Conservation (phyloP, 2,329 filamentous ascomycete genomes). For the Pseudogymnoascus sp. region DNA sequence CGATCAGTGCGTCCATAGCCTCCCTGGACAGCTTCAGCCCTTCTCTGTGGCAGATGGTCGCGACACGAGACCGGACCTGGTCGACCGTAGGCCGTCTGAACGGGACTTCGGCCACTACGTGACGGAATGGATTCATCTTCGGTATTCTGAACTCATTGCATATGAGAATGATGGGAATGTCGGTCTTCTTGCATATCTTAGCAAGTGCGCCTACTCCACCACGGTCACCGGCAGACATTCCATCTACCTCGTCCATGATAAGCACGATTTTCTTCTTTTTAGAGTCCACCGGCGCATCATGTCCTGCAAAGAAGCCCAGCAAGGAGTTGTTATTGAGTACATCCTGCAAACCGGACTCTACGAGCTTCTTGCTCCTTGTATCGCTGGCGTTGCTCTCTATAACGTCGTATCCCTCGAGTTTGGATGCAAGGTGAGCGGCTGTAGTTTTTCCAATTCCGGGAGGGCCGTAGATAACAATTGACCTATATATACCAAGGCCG, state of each 20-base stretch:
- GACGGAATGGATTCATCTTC: constrained; percentile 98
- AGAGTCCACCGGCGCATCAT: constrained; percentile 71
- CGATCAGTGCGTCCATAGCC: constrained; percentile 88
- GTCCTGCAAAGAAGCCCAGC: constrained; percentile 80
- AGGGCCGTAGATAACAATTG: constrained; percentile 92
- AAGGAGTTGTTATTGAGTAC: constrained; percentile 91
- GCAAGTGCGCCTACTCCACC: constrained; percentile 92
- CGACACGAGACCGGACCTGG: constrained; percentile 84
- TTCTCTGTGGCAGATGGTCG: constrained; percentile 91
- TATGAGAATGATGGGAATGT: constrained; percentile 91
- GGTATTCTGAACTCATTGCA: constrained; percentile 90
- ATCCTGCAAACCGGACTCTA: constrained; percentile 81
- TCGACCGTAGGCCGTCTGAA: constrained; percentile 88
- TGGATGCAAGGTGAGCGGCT: constrained; percentile 88
- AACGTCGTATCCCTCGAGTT: constrained; percentile 86
- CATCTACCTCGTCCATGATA: constrained; percentile 98
- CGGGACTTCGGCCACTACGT: constrained; percentile 73
- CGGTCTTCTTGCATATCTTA: constrained; percentile 89
- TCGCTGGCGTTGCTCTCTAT: constrained; percentile 96
- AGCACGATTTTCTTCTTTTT: constrained; percentile 89
- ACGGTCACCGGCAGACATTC: constrained; percentile 95
- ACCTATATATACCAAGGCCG: constrained; percentile 73
- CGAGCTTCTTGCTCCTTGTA: constrained; percentile 88
- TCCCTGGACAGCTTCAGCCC: constrained; percentile 75
- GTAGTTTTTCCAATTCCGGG: constrained; percentile 98